phyloP scores from a whole-genome alignment of 2,329 filamentous ascomycete genomes.

The Verticillium nonalfalfae region DNA sequence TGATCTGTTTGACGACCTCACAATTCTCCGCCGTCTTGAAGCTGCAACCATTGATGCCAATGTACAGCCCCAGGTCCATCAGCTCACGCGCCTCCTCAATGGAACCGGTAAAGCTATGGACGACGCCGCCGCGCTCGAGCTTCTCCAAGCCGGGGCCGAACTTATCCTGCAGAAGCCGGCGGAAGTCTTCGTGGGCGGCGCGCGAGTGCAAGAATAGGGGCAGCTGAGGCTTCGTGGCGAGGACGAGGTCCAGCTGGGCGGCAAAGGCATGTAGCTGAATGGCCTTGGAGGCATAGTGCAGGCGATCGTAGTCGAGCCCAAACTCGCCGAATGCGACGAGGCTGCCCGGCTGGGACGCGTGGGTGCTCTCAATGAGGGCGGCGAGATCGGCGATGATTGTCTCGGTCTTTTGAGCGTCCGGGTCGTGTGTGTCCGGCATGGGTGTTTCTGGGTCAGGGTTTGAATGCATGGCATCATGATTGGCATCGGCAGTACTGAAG shows the following conservation, averaged over 20 bases:
- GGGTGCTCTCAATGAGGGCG: conserved; percentile 54
- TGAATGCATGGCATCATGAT: conserved; percentile 39
- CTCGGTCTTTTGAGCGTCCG: conserved; percentile 36
- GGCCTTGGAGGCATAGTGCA: conserved; percentile 73
- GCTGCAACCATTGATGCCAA: conserved; percentile 95
- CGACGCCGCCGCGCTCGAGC: conserved; percentile 71
- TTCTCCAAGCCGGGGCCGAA: conserved; percentile 54
- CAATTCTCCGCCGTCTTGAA: conserved; percentile 93
- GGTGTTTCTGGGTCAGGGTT: conserved; percentile 44
- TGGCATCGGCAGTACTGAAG: conserved; percentile 54
- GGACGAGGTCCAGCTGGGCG: conserved; percentile 72
- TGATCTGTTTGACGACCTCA: conserved; percentile 72
- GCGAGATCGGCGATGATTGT: conserved; percentile 55
- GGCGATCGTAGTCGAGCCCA: conserved; percentile 89
- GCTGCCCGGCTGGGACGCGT: conserved; percentile 29
- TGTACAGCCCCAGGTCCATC: conserved; percentile 73
- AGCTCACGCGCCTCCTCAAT: conserved; percentile 76
- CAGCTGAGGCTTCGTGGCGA: conserved; percentile 61
- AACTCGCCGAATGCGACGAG: conserved; percentile 89
- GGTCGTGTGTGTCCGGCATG: conserved; percentile 40
- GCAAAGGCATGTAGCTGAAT: conserved; percentile 82
- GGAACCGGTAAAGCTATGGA: conserved; percentile 93
- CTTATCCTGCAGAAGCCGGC: conserved; percentile 56
- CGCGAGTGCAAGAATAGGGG: conserved; percentile 91
- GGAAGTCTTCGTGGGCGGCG: conserved; percentile 81